These are phyloP conservation scores for Xanthoconium purpureum DNA, from an alignment of 768 basidiomycete species.

Conservation along the genomic window DNA sequence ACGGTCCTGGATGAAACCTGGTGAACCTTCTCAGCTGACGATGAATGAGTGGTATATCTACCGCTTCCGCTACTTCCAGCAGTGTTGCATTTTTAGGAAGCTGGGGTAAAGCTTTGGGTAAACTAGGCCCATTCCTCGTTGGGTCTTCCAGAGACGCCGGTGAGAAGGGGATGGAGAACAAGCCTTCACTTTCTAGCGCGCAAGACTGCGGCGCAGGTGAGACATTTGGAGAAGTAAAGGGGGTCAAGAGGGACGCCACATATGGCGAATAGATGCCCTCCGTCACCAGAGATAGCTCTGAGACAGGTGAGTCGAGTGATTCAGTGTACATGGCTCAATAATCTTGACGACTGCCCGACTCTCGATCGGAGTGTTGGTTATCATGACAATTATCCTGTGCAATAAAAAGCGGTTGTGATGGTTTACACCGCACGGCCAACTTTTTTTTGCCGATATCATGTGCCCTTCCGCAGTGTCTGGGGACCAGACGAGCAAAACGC, in stretches of 20 bases:
- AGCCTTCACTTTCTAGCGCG: neutral
- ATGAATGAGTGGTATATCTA: neutral
- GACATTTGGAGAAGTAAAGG: constrained; percentile 4
- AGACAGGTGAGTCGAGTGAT: neutral
- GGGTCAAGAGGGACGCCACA: constrained; percentile 8
- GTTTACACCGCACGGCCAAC: neutral
- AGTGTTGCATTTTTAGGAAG: constrained; percentile 24
- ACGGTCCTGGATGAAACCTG: constrained; percentile 21
- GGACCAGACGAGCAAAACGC: neutral
- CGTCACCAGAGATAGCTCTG: neutral
- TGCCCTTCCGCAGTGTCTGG: neutral
- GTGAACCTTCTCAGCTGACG: neutral
- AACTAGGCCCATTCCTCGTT: constrained; percentile 20
- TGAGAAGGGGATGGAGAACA: constrained; percentile 16
- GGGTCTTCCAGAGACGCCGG: constrained; percentile 18
- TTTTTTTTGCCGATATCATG: neutral
- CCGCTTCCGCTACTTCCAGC: constrained; percentile 21
- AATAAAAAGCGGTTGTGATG: neutral
- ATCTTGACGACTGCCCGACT: neutral
- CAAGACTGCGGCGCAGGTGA: neutral
- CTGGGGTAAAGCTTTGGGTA: constrained; percentile 21
- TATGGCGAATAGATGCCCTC: constrained; percentile 7
- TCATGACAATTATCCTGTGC: neutral
- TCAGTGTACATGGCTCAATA: constrained; percentile 2
- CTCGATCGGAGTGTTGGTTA: neutral